phyloP scores from a whole-genome alignment of 768 basidiomycete species.

The Gymnopilus junonius region DNA sequence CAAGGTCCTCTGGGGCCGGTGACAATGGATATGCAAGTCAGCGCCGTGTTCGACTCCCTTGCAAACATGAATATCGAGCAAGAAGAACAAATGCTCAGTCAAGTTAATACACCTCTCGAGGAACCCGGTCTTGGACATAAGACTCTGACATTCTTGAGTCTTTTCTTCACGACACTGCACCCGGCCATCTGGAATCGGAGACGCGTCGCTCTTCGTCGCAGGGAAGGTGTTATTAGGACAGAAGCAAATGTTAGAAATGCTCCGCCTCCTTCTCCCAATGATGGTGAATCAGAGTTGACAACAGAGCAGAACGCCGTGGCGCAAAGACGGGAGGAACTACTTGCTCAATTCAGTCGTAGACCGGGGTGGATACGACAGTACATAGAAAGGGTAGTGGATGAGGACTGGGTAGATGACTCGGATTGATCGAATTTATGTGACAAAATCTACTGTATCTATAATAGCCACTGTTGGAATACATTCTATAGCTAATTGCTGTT shows the following conservation, averaged over 20 bases:
- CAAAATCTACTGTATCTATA: conserved; percentile 11
- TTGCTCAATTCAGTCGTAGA: conserved; percentile 52
- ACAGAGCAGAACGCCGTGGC: conserved; percentile 32
- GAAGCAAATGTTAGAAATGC: conserved; percentile 56
- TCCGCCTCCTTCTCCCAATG: conserved; percentile 22
- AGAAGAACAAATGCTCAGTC: conserved; percentile 57
- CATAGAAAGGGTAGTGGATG: conserved; percentile 62
- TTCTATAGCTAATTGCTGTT: not conserved
- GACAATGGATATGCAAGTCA: conserved; percentile 38
- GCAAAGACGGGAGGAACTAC: conserved; percentile 48
- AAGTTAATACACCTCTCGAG: conserved; percentile 29
- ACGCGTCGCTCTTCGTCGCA: conserved; percentile 55
- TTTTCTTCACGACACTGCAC: conserved; percentile 66
- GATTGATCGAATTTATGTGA: conserved; percentile 40
- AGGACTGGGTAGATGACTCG: conserved; percentile 73
- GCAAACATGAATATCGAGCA: conserved; percentile 59
- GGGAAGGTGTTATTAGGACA: conserved; percentile 71
- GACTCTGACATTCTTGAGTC: conserved; percentile 52
- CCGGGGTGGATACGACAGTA: conserved; percentile 69
- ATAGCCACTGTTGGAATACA: not conserved
- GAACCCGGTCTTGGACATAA: conserved; percentile 58
- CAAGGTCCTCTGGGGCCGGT: conserved; percentile 21
- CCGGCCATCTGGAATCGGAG: conserved; percentile 79
- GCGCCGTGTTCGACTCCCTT: conserved; percentile 48
- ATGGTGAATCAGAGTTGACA: conserved; percentile 31